These are phyloP conservation scores for Plasmodium fragile DNA, from an alignment of 169 alveolate genomes.

Conservation along the genomic window DNA sequence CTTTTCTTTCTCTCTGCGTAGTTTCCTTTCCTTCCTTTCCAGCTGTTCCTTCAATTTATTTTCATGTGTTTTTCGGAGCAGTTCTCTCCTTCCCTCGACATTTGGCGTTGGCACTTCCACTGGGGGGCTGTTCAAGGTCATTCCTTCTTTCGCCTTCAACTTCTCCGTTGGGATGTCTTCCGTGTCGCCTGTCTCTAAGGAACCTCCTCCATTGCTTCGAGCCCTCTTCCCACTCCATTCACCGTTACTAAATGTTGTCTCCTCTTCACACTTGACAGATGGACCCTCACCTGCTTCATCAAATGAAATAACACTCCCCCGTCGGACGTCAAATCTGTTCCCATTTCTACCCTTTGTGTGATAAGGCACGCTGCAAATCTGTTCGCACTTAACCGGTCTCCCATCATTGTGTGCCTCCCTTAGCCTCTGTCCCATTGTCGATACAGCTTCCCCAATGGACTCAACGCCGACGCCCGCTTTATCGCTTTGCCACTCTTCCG, in stretches of 20 bases:
- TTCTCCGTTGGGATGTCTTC: background rate
- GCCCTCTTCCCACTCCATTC: background rate
- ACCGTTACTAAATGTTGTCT: background rate
- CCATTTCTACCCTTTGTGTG: background rate
- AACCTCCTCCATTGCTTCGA: background rate
- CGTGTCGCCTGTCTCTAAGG: background rate
- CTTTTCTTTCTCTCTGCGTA: conserved; percentile 14
- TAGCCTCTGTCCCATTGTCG: background rate
- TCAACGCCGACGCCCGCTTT: background rate
- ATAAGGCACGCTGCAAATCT: background rate
- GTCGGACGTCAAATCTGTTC: background rate
- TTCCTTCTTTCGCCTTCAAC: background rate
- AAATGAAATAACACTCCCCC: background rate
- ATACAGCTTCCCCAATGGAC: background rate
- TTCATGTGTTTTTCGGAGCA: background rate
- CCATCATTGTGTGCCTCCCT: background rate
- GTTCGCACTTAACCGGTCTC: background rate
- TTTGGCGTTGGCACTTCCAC: background rate
- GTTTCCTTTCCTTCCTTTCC: conserved; percentile 7
- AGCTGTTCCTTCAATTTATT: conserved; percentile 2
- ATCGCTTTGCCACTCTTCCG: background rate
- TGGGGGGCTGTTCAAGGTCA: background rate
- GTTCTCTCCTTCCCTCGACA: conserved; percentile 1
- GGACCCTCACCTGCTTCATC: background rate
- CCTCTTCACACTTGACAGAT: background rate